A percentile compares a stretch with the other conserved stretches of the same genome.
Conservation (phyloP, 345 rosid genomes). For the Fremontodendron californicum region DNA sequence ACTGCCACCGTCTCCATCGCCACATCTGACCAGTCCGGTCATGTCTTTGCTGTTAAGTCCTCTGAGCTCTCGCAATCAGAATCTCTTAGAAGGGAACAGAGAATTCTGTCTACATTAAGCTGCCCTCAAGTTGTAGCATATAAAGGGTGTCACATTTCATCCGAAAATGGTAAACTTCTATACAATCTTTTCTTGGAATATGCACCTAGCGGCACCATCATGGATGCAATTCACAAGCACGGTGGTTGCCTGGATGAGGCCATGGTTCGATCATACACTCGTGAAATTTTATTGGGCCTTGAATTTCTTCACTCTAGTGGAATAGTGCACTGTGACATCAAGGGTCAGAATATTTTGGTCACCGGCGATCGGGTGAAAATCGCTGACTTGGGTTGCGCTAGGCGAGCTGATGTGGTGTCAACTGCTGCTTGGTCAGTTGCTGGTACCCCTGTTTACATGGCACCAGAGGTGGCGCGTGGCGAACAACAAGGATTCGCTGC, state of each 20-base stretch:
- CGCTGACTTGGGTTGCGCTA: slow-evolving; percentile 67
- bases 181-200: slow-evolving; percentile 70
- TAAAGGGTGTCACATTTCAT: slow-evolving; percentile 53
- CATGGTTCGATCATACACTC: slow-evolving; percentile 38
- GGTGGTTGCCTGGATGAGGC: slow-evolving; percentile 47
- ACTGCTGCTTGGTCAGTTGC: slow-evolving; percentile 5
- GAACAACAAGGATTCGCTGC: slow-evolving; percentile 47
- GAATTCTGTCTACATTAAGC: slow-evolving; percentile 30
- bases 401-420: slow-evolving; percentile 16
- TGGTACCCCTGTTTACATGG: slow-evolving; percentile 63
- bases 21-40: slow-evolving; percentile 19
- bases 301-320: slow-evolving; percentile 55
- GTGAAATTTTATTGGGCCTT: slow-evolving; percentile 45
- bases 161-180: slow-evolving; percentile 41
- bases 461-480: slow-evolving; percentile 68
- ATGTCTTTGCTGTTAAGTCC: slow-evolving; percentile 55
- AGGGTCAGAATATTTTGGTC: slow-evolving; percentile 49
- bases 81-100: slow-evolving; percentile 36
- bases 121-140: slow-evolving; percentile 64
- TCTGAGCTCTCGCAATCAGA: slow-evolving; percentile 37
- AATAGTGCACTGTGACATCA: slow-evolving; percentile 73
- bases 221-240: slow-evolving; percentile 31
- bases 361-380: slow-evolving; percentile 36
- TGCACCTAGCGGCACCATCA: slow-evolving; percentile 57
- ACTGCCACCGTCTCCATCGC: slow-evolving; percentile 48